Evolutionary conservation across 2,329 filamentous ascomycete genomes (phyloP), one percentile per base, ranked within the genome.

Genomic region (Uncinocarpus reesii): DNA sequence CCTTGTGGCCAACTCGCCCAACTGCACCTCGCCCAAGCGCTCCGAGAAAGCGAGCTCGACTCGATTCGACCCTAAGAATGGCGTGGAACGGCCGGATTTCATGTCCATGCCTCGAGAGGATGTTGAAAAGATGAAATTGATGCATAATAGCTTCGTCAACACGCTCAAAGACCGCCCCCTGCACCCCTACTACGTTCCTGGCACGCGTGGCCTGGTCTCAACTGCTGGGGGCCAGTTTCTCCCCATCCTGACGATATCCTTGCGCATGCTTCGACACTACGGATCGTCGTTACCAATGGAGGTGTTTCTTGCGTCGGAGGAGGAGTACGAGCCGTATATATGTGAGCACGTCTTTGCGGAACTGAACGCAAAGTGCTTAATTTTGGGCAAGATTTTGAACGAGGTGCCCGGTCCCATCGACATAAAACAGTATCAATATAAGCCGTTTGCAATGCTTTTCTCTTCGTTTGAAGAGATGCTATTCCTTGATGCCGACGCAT

Each of bases 391-490:
- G n/a, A 66, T 71, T 7, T 54, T 74, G 3, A 54, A 61, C 11
- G 56, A 56, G 1, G 56, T 62, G 0, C 56, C 60, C 0, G 55
- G 56, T 4, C 46, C 54, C 4, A 55, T 62, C 23, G 55, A 63
- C 10, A 64, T 74, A 42, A 56, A 61, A 13, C 64, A 66, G 31
- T 75, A 70, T 56, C 72, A 74, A 52, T 65, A 71, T 55, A 75
- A 75, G 53, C 60, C 64, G 1, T 66, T 75, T 28, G 67, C 71
- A 1, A 68, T 75, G 56, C 59, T 75, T 4, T 71, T 74, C 54
- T 73, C 70, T 6, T 70, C 69, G 0, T 76, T 75, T 47, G 66
- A 72, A 51, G 62, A 72, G 21, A 63, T 74, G 7, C 60, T 75
- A 4, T 74, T 72, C 54, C 58, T 75, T 13, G 72, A 75, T 48